phyloP scores from a whole-genome alignment of 2,329 filamentous ascomycete species.

The Sphaerulina populicola region DNA sequence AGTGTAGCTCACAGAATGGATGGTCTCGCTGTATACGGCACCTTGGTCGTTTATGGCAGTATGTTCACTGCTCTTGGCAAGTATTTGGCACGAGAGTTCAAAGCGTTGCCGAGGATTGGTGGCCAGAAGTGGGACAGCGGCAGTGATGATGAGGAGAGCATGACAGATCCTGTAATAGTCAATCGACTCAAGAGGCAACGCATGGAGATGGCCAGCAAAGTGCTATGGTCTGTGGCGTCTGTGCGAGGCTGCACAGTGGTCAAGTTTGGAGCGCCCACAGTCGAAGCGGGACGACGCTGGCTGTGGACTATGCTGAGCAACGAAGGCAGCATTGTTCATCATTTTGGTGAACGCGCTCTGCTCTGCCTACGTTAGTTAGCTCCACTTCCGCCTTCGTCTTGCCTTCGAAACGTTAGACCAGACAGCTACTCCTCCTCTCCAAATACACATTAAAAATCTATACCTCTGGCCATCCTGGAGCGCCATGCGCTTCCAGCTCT shows the following conservation, averaged over 20 bases:
- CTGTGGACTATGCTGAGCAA: slow-evolving; percentile 63
- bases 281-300: slow-evolving; percentile 76
- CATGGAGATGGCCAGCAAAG: slow-evolving; percentile 50
- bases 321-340: slow-evolving; percentile 61
- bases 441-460: background rate
- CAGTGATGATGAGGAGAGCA: slow-evolving; percentile 34
- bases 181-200: slow-evolving; percentile 39
- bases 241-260: slow-evolving; percentile 79
- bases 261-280: slow-evolving; percentile 76
- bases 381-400: background rate
- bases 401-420: too few species aligned
- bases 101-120: slow-evolving; percentile 69
- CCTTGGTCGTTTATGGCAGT: slow-evolving; percentile 70
- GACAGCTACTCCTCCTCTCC: background rate
- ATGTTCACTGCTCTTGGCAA: slow-evolving; percentile 56
- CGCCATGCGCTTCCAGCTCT: slow-evolving; percentile 19
- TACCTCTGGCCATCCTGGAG: slow-evolving; percentile 12
- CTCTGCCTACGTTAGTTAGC: slow-evolving; percentile 49
- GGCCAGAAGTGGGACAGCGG: slow-evolving; percentile 61
- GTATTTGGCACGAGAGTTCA: slow-evolving; percentile 75
- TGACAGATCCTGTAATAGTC: slow-evolving; percentile 34
- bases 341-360: slow-evolving; percentile 73
- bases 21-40: slow-evolving; percentile 69
- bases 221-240: slow-evolving; percentile 75
- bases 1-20: slow-evolving; percentile 55